Percentiles rank a stretch among this genome's conserved stretches.
Conservation (phyloP, 2,329 filamentous ascomycete species). For the Diatrype stigma region DNA sequence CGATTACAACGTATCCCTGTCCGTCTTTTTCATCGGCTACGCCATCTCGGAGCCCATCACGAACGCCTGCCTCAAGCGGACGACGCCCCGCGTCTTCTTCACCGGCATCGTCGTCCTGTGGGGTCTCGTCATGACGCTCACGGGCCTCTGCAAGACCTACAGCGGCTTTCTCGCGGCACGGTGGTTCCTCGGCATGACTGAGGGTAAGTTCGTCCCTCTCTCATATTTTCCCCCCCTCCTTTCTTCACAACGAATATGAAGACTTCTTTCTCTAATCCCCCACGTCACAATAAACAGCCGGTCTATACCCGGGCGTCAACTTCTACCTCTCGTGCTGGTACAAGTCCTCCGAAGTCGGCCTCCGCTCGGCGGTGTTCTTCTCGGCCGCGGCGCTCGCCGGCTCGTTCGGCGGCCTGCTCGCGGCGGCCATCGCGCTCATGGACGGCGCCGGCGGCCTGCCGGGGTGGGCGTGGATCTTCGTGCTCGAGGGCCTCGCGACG, state of each 20-base stretch:
- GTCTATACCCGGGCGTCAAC: slow-evolving; percentile 71
- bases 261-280: too few relatives aligned
- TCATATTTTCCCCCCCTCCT: neutral
- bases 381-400: slow-evolving; percentile 76
- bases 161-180: slow-evolving; percentile 62
- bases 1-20: slow-evolving; percentile 71
- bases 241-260: neutral
- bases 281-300: too few relatives aligned
- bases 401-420: slow-evolving; percentile 71
- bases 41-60: slow-evolving; percentile 73
- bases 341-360: slow-evolving; percentile 70
- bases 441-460: slow-evolving; percentile 53
- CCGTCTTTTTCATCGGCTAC: slow-evolving; percentile 86
- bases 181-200: slow-evolving; percentile 69
- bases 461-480: slow-evolving; percentile 65
- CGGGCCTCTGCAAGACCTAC: slow-evolving; percentile 63
- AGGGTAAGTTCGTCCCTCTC: slow-evolving; percentile 33
- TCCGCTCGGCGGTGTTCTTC: slow-evolving; percentile 81
- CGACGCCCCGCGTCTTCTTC: slow-evolving; percentile 74
- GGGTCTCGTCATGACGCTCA: slow-evolving; percentile 66
- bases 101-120: slow-evolving; percentile 74
- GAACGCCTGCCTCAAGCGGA: slow-evolving; percentile 73
- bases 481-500: slow-evolving; percentile 67
- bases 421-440: slow-evolving; percentile 68
- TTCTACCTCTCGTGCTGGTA: slow-evolving; percentile 88